phyloP scores from a whole-genome alignment of 495 filamentous ascomycete species.

The Glonium stellatum region DNA sequence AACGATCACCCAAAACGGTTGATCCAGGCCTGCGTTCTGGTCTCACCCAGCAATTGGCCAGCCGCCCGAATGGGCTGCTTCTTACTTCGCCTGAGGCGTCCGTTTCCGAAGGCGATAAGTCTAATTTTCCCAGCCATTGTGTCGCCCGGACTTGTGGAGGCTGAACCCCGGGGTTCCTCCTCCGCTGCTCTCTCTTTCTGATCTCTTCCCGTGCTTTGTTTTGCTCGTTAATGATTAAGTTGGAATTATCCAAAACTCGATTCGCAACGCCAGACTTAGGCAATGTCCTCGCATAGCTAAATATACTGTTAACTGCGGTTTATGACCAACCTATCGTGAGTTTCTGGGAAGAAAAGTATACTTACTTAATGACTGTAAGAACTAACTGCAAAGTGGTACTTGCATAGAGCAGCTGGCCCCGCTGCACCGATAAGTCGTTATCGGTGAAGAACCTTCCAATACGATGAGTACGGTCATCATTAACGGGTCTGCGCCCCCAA shows the following conservation, averaged over 20 bases:
- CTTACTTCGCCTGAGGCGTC: background rate
- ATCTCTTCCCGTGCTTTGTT: background rate
- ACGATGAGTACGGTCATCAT: background rate
- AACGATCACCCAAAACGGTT: too few species aligned
- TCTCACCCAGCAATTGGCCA: background rate
- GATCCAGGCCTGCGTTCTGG: background rate
- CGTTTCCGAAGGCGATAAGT: background rate
- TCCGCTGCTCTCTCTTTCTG: background rate
- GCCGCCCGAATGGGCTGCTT: background rate
- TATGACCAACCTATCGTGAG: too few species aligned
- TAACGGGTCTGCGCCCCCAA: background rate
- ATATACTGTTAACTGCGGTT: background rate
- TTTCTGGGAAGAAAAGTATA: background rate
- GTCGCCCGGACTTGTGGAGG: background rate
- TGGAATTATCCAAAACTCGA: background rate
- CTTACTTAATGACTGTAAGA: background rate
- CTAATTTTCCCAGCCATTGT: background rate
- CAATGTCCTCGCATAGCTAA: background rate
- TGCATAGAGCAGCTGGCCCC: background rate
- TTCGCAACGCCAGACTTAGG: background rate
- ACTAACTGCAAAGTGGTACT: background rate
- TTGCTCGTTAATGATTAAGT: background rate
- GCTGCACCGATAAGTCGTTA: background rate
- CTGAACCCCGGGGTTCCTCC: background rate
- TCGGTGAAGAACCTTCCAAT: background rate